Evolutionary conservation across 345 rosid species (phyloP), one percentile per base, ranked within the genome.

Genomic region (Linum usitatissimum): DNA sequence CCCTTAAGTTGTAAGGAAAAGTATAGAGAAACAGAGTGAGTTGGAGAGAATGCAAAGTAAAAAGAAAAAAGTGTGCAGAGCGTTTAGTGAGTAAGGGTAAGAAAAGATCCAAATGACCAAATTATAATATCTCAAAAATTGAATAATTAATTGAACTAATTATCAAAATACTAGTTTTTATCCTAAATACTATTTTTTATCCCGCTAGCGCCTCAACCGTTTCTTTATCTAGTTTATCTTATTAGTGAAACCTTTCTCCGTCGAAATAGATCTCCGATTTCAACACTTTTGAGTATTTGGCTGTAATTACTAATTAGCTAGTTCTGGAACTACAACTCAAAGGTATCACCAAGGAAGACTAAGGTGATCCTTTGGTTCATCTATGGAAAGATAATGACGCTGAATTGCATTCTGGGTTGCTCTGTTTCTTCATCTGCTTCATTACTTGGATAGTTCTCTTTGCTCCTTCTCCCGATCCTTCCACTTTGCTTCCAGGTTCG

Each of bases 401-500:
- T 57, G 20, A 54, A 15, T 17, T 28, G 13, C 66, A 57, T 28
- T 68, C 55, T 62, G 30, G 64, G 62, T 45, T 15, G 9, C 76
- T 67, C 54, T 76, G 48, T 18, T 53, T 76, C 48, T 40, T 40
- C 51, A 13, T 9, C 17, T 45, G 51, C 51, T 15, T 57, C 53
- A 75, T 59, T 48, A 79, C 13, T 53, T 18, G 66, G 48, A 49
- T 76, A 63, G 48, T 72, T 66, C 21, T 76, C 19, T 74, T 57
- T 34, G 61, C 48, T 65, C 6, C 64, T 57, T 62, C 77, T 69
- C 72, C 80, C 63, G 58, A 57, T 71, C 69, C 78, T 57, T 66
- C 81, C 20, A 63, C 57, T 73, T 73, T 73, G 21, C 77, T 81
- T 60, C 75, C 81, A 23, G 83, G 83, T 84, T 65, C 14, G 2